phyloP scores from a whole-genome alignment of 2,329 filamentous ascomycete genomes.

The Fusarium sp. region DNA sequence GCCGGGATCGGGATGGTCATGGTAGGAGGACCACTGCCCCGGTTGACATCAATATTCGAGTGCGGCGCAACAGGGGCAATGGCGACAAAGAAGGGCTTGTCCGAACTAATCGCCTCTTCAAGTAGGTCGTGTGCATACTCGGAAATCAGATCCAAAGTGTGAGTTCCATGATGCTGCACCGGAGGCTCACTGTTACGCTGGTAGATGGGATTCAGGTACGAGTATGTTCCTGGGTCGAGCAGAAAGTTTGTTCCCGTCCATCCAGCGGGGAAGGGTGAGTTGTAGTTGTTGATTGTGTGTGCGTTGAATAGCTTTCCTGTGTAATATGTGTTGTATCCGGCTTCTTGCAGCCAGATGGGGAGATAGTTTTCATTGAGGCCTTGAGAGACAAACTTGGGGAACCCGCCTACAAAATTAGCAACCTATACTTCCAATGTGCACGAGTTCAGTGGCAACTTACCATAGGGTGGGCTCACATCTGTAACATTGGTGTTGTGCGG shows the following conservation, averaged over 20 bases:
- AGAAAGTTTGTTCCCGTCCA: conserved; percentile 63
- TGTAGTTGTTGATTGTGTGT: conserved; percentile 71
- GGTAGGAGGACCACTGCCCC: not conserved
- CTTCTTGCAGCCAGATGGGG: conserved; percentile 76
- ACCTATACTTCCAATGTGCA: not conserved
- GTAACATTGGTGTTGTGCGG: conserved; percentile 81
- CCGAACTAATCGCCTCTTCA: conserved; percentile 65
- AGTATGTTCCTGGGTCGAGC: conserved; percentile 53
- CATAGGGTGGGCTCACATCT: conserved; percentile 63
- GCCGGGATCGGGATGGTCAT: conserved; percentile 64
- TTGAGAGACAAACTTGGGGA: conserved; percentile 73
- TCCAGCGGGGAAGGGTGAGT: conserved; percentile 66
- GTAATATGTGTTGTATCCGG: conserved; percentile 79
- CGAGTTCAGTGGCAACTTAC: conserved; percentile 44
- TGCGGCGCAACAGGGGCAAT: conserved; percentile 77
- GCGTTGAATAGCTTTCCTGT: conserved; percentile 79
- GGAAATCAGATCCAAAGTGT: conserved; percentile 68
- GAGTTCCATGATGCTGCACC: conserved; percentile 46
- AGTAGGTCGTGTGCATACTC: conserved; percentile 70
- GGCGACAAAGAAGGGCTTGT: conserved; percentile 74
- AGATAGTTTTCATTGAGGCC: conserved; percentile 76
- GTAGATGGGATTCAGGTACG: conserved; percentile 63
- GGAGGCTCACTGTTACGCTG: conserved; percentile 55
- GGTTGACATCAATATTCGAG: conserved; percentile 57
- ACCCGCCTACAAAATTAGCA: conserved; percentile 53